Conservation (phyloP, 305 asterid species). For the Ajuga reptans region DNA sequence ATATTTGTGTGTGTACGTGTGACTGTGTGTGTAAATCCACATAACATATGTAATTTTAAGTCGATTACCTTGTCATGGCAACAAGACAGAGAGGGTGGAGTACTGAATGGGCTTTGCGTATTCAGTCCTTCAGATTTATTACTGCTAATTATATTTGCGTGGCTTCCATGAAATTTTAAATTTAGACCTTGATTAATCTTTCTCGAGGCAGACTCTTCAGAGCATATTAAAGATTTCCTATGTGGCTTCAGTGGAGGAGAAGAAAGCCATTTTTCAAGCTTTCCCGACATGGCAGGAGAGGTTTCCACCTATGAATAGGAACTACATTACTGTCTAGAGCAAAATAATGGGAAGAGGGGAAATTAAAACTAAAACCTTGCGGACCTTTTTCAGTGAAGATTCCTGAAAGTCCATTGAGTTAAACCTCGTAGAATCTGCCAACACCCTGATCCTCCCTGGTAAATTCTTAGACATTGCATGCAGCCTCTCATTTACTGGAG, state of each 20-base stretch:
- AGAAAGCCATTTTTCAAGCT: constrained; percentile 65
- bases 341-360: constrained; percentile 14
- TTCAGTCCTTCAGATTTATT: constrained; percentile 33
- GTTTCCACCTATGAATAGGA: constrained; percentile 36
- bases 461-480: constrained; percentile 65
- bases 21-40: constrained; percentile 6
- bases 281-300: constrained; percentile 51
- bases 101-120: constrained; percentile 75
- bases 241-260: constrained; percentile 59
- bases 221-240: constrained; percentile 40
- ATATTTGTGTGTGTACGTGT: neutral
- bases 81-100: constrained; percentile 89
- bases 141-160: constrained; percentile 28
- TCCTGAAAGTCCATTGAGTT: constrained; percentile 65
- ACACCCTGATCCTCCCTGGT: constrained; percentile 59
- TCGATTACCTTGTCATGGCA: constrained; percentile 60
- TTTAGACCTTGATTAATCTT: constrained; percentile 27
- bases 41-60: constrained; percentile 7
- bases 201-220: constrained; percentile 33
- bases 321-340: constrained; percentile 11
- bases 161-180: constrained; percentile 31
- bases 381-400: constrained; percentile 59
- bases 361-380: constrained; percentile 12
- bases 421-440: constrained; percentile 75
- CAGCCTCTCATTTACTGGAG: constrained; percentile 86